These are phyloP conservation scores for Taiozyma sp. DNA, from an alignment of 1,139 yeast genomes.

Conservation along the genomic window DNA sequence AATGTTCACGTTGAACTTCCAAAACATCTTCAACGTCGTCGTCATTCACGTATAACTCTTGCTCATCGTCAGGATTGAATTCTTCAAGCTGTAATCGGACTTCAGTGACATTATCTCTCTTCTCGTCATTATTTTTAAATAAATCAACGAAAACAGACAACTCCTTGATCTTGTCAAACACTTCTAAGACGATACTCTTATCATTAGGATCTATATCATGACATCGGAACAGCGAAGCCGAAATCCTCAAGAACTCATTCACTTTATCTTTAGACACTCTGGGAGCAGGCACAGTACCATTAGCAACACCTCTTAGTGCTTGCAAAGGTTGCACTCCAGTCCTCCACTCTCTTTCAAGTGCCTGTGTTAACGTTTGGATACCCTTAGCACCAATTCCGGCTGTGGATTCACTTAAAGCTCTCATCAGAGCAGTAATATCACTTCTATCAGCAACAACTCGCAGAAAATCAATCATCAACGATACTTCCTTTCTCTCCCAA, in stretches of 20 bases:
- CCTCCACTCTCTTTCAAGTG: constrained; percentile 15
- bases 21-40: constrained; percentile 1
- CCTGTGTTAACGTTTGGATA: constrained; percentile 33
- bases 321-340: constrained; percentile 17
- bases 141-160: constrained; percentile 33
- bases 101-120: constrained; percentile 35
- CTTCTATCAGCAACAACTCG: constrained; percentile 50
- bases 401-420: constrained; percentile 56
- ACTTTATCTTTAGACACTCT: neutral
- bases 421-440: constrained; percentile 54
- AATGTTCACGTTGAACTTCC: constrained; percentile 2
- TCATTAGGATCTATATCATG: neutral
- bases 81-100: constrained; percentile 38
- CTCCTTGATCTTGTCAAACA: constrained; percentile 25
- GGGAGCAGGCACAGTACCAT: constrained; percentile 9
- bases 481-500: constrained; percentile 74
- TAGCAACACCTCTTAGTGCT: constrained; percentile 17
- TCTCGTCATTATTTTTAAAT: constrained; percentile 25
- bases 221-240: constrained; percentile 1
- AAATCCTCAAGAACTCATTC: neutral
- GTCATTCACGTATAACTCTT: constrained; percentile 3
- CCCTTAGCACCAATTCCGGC: constrained; percentile 69
- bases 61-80: constrained; percentile 32
- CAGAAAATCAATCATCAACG: constrained; percentile 55
- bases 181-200: constrained; percentile 1